A percentile compares a stretch with the other conserved stretches of the same genome.
phyloP scores from a whole-genome alignment of 2,329 filamentous ascomycete species.

The Aspergillus arachidicola region DNA sequence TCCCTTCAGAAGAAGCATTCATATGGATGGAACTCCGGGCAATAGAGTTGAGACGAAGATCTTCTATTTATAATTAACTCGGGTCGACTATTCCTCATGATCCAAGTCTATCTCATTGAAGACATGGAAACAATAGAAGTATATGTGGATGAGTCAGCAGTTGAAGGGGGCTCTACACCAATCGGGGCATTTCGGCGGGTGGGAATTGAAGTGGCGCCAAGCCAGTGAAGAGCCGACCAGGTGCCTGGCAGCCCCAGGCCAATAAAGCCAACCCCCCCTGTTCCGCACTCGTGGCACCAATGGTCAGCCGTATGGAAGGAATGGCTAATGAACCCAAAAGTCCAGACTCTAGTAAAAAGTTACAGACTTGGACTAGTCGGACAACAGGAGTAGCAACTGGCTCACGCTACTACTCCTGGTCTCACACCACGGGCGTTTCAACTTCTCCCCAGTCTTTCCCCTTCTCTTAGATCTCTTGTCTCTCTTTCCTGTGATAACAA shows the following conservation, averaged over 20 bases:
- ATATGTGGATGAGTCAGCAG: background rate
- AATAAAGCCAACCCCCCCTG: slow-evolving; percentile 5
- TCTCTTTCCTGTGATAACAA: background rate
- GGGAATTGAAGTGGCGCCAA: background rate
- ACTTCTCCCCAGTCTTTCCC: background rate
- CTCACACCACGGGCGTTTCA: slow-evolving; percentile 1
- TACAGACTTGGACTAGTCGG: background rate
- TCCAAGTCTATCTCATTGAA: background rate
- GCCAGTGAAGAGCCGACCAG: background rate
- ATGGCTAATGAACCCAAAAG: background rate
- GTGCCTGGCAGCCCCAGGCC: slow-evolving; percentile 12
- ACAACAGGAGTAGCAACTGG: background rate
- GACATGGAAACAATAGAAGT: background rate
- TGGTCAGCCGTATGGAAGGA: slow-evolving; percentile 1
- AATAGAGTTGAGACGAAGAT: background rate
- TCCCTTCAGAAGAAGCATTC: background rate
- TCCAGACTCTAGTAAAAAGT: slow-evolving; percentile 8
- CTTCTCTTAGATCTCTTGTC: background rate
- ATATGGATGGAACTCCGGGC: background rate
- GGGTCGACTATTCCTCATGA: background rate
- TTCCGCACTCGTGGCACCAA: slow-evolving; percentile 8
- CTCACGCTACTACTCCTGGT: slow-evolving; percentile 1
- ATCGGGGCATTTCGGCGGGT: background rate
- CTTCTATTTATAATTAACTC: background rate
- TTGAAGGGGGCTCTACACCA: background rate